Evolutionary conservation across 2,329 filamentous ascomycete genomes (phyloP), one percentile per base, ranked within the genome.

Genomic region (Fusarium acutatum): DNA sequence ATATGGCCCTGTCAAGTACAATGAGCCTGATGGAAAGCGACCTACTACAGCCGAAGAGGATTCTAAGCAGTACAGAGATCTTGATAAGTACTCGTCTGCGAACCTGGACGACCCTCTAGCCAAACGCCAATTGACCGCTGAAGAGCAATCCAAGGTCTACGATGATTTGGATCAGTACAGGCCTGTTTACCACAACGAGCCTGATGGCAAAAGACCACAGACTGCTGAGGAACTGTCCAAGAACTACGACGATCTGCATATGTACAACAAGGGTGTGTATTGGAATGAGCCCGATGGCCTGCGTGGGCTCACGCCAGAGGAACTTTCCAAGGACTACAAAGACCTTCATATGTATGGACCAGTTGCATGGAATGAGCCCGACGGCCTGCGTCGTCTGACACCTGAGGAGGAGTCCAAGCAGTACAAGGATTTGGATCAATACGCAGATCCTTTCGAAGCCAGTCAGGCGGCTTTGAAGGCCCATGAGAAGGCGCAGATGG

Each of bases 271-370:
- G 6, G 74, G 77, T 2, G 77, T 78, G 24, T 72, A 63, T 20
- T 81, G 78, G 76, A 80, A 79, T 35, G 80, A 81, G 44, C 80
- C 79, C 1, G 71, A 81, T 43, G 80, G 80, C 18, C 69, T 80
- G 24, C 75, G 77, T 15, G 72, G 80, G 34, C 62, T 63, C n/a
- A 79, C 79, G 6, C 46, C 79, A 2, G 80, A 81, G 53, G 80
- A 83, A 47, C 62, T 72, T n/a, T 82, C 81, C 22, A 82, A 82
- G 56, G 73, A 79, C 47, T 85, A 86, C 66, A 78, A 81, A 20
- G 85, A 87, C 41, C 77, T 87, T 10, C 76, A 81, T 24, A 79
- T 81, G 22, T 87, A 87, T 43, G 79, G 79, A 12, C 69, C 80
- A 14, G 74, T 78, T 17, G 56, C 59, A 26, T 81, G 77, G 75